Percentiles rank a stretch among this genome's conserved stretches.
phyloP scores from a whole-genome alignment of 75 land plant genomes.

The Pinus tabuliformis region DNA sequence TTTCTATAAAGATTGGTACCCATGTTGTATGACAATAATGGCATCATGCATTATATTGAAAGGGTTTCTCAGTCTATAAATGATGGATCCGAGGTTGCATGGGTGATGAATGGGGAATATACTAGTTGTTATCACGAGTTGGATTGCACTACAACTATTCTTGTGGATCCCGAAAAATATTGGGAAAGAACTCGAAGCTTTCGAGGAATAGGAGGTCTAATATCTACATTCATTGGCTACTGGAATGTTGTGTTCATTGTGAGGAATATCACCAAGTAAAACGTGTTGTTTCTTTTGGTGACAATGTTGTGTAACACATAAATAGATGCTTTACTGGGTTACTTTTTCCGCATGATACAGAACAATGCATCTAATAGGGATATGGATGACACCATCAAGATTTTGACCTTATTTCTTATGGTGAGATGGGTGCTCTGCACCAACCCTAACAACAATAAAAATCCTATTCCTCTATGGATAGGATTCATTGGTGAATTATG shows the following conservation, averaged over 20 bases:
- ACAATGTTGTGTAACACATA: no score
- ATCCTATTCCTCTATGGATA: no score
- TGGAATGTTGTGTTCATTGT: neutral
- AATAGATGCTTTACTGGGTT: no score
- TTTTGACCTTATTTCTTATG: no score
- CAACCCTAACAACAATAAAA: no score
- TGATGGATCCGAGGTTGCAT: neutral
- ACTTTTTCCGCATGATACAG: no score
- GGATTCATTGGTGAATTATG: no score
- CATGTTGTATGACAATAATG: neutral
- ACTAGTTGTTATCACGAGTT: neutral
- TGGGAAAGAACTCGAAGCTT: neutral
- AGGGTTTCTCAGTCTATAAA: neutral
- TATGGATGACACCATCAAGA: no score
- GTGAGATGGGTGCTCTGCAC: no score
- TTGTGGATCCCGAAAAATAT: neutral
- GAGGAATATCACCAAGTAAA: neutral
- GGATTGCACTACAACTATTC: neutral
- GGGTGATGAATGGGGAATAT: neutral
- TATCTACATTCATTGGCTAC: neutral
- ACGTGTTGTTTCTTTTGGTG: no score
- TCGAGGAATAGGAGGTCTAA: neutral
- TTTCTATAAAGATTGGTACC: neutral
- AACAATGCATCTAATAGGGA: no score
- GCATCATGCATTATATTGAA: neutral